Conservation (phyloP, 164 flowering plant species). For the Nymphaea colorata region DNA sequence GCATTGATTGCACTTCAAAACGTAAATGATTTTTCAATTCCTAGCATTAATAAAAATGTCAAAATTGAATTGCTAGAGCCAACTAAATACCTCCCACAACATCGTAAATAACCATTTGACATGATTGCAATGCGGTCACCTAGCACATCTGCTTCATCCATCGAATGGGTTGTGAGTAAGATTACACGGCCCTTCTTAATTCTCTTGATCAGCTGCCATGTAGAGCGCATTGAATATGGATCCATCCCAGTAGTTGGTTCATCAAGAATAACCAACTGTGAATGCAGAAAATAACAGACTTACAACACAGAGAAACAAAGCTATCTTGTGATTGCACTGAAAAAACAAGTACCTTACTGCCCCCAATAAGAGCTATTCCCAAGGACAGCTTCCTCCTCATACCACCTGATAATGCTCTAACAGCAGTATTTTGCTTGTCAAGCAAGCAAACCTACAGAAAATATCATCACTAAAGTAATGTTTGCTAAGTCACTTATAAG, state of each 20-base stretch:
- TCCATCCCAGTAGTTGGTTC: constrained; percentile 99
- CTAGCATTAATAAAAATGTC: background rate
- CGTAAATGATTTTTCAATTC: background rate
- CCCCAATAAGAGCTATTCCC: constrained; percentile 87
- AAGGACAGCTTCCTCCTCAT: constrained; percentile 96
- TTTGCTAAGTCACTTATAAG: too few species aligned
- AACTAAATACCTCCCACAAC: constrained; percentile 78
- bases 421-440: constrained; percentile 62
- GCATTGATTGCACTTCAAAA: too few species aligned
- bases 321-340: background rate
- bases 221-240: constrained; percentile 97
- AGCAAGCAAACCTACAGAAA: constrained; percentile 68
- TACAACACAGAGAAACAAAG: background rate
- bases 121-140: constrained; percentile 99
- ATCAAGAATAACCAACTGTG: constrained; percentile 87
- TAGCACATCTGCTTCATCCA: constrained; percentile 96
- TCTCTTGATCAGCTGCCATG: constrained; percentile 92
- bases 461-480: constrained; percentile 3
- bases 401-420: constrained; percentile 89
- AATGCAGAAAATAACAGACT: background rate
- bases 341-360: constrained; percentile 63
- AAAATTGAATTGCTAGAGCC: background rate
- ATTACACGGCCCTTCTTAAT: constrained; percentile 85
- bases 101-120: constrained; percentile 93
- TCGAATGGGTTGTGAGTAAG: constrained; percentile 91